These are phyloP conservation scores for Aspergillus indologenus DNA, from an alignment of 495 filamentous ascomycete genomes.

Conservation along the genomic window DNA sequence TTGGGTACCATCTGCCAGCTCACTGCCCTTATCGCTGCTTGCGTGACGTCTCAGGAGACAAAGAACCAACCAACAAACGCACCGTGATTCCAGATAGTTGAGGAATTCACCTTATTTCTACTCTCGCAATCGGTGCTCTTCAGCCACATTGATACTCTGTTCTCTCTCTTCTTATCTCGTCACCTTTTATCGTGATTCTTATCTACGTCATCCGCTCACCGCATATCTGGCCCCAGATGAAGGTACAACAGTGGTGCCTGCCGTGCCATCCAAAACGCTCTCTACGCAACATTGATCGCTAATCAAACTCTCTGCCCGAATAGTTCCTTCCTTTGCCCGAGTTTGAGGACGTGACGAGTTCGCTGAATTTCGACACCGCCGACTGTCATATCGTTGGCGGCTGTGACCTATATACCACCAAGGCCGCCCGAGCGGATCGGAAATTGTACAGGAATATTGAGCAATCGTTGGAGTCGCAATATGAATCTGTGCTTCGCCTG, in stretches of 20 bases:
- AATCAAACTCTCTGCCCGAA: neutral
- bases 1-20: conserved; percentile 17
- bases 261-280: neutral
- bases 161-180: neutral
- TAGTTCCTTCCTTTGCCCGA: conserved; percentile 89
- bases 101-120: neutral
- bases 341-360: conserved; percentile 81
- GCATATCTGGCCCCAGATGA: conserved; percentile 24
- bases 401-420: conserved; percentile 96
- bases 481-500: conserved; percentile 79
- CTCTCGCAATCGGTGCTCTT: neutral
- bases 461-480: conserved; percentile 78
- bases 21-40: conserved; percentile 24
- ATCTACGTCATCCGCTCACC: conserved; percentile 9
- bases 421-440: conserved; percentile 90
- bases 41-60: conserved; percentile 13
- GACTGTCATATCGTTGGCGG: conserved; percentile 87
- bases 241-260: conserved; percentile 15
- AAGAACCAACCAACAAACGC: conserved; percentile 3
- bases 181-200: neutral
- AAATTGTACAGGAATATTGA: conserved; percentile 96
- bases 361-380: conserved; percentile 89
- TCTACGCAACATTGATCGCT: neutral
- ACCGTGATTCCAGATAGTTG: neutral
- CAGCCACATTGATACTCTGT: neutral